Percentiles rank a stretch among this genome's conserved stretches.
phyloP scores from a whole-genome alignment of 331 rosid genomes.

The Acacia concinna region DNA sequence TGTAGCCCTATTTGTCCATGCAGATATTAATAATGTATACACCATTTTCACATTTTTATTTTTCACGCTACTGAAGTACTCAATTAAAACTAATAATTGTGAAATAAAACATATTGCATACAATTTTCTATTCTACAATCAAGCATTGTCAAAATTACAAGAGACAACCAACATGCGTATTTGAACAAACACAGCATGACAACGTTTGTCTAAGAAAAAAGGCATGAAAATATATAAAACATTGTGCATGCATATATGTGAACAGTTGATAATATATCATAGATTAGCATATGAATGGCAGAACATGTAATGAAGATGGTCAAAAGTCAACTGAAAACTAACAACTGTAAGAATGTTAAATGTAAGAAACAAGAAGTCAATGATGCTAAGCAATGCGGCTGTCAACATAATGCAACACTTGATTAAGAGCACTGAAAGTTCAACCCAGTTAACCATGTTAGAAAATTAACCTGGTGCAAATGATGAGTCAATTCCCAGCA shows the following conservation, averaged over 20 bases:
- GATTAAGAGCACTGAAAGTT: constrained; percentile 1
- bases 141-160: neutral
- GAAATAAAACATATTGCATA: neutral
- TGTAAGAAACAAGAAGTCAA: neutral
- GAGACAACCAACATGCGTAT: neutral
- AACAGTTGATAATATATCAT: neutral
- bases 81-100: neutral
- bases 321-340: neutral
- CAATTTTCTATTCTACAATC: neutral
- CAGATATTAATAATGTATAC: neutral
- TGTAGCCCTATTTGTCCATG: neutral
- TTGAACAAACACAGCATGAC: neutral
- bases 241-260: neutral
- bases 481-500: constrained; percentile 91
- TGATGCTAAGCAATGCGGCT: neutral
- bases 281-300: neutral
- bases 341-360: neutral
- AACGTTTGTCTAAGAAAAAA: neutral
- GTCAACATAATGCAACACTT: constrained; percentile 7
- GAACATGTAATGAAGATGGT: neutral
- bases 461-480: constrained; percentile 68
- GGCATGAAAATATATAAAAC: neutral
- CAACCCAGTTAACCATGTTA: constrained; percentile 13
- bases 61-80: neutral
- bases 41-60: neutral